Conservation (phyloP, 768 basidiomycete genomes). For the Strobilomyces echinocephalus region DNA sequence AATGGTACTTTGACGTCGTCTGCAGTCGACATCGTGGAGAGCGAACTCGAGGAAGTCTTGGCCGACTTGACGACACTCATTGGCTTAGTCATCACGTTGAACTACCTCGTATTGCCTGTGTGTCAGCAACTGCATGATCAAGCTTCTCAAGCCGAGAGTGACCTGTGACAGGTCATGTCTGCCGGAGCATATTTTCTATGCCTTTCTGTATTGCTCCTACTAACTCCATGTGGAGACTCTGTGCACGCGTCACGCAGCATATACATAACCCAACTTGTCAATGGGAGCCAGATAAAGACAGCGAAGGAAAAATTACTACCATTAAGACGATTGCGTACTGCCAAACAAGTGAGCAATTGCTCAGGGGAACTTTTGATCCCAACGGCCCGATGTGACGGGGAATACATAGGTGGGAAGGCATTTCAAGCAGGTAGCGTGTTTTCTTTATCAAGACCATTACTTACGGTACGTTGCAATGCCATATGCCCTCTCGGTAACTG, state of each 20-base stretch:
- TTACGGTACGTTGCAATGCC: slow-evolving; percentile 11
- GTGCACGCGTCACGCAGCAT: too few species aligned
- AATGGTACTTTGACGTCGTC: slow-evolving; percentile 64
- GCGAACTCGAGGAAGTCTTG: neutral
- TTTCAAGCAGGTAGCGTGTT: slow-evolving; percentile 1
- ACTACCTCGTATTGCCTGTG: too few species aligned
- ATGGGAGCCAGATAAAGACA: neutral
- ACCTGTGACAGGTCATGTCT: too few species aligned
- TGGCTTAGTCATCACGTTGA: slow-evolving; percentile 17
- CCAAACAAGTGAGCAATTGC: neutral
- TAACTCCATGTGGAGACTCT: too few species aligned
- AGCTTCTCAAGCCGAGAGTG: too few species aligned
- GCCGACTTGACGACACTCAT: neutral
- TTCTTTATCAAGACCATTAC: neutral
- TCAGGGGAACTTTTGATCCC: neutral
- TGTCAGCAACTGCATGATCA: too few species aligned
- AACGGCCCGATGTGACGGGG: neutral
- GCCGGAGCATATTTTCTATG: too few species aligned
- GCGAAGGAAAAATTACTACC: neutral
- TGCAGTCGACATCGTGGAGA: slow-evolving; percentile 29
- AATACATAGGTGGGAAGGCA: neutral
- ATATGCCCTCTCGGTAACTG: slow-evolving; percentile 3
- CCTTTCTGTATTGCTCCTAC: too few species aligned
- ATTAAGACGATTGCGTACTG: neutral
- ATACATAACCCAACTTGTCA: too few species aligned